Percentiles rank a stretch among this genome's conserved stretches.
Conservation (phyloP, 148 eudicot species). For the Chenopodium album region DNA sequence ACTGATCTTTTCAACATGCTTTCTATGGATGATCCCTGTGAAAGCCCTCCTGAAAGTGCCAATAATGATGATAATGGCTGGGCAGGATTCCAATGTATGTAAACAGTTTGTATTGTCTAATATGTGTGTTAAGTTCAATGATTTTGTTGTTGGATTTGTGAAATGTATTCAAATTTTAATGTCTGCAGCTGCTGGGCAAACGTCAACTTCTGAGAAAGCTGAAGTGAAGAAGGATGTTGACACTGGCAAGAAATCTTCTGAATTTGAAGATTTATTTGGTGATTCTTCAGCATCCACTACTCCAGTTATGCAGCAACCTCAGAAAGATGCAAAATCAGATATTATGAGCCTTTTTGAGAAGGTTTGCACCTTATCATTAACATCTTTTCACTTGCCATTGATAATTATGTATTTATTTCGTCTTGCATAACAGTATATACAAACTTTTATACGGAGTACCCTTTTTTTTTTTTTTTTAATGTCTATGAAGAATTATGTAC, state of each 20-base stretch:
- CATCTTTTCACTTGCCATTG: background rate
- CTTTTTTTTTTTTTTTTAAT: too few relatives aligned
- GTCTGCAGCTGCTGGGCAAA: slow-evolving; percentile 68
- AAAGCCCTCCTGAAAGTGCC: slow-evolving; percentile 52
- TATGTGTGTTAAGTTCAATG: background rate
- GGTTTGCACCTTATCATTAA: slow-evolving; percentile 40
- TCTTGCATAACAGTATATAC: background rate
- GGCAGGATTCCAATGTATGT: slow-evolving; percentile 96
- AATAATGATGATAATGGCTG: slow-evolving; percentile 73
- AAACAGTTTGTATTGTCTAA: slow-evolving; percentile 6
- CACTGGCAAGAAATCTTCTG: slow-evolving; percentile 49
- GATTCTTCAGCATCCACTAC: slow-evolving; percentile 48
- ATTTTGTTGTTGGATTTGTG: background rate
- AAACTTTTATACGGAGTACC: too few relatives aligned
- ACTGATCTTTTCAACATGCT: slow-evolving; percentile 93
- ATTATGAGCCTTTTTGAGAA: slow-evolving; percentile 97
- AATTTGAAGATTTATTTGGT: slow-evolving; percentile 76
- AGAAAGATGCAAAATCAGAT: slow-evolving; percentile 82
- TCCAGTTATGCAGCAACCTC: slow-evolving; percentile 47
- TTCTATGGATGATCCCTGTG: slow-evolving; percentile 73
- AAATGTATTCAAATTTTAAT: background rate
- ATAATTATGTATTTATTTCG: background rate
- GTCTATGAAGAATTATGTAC: background rate
- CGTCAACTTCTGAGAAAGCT: slow-evolving; percentile 55
- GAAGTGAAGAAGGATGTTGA: slow-evolving; percentile 43